Evolutionary conservation across 2,329 filamentous ascomycete genomes (phyloP).

Genomic region (Diplocarpon rosae): DNA sequence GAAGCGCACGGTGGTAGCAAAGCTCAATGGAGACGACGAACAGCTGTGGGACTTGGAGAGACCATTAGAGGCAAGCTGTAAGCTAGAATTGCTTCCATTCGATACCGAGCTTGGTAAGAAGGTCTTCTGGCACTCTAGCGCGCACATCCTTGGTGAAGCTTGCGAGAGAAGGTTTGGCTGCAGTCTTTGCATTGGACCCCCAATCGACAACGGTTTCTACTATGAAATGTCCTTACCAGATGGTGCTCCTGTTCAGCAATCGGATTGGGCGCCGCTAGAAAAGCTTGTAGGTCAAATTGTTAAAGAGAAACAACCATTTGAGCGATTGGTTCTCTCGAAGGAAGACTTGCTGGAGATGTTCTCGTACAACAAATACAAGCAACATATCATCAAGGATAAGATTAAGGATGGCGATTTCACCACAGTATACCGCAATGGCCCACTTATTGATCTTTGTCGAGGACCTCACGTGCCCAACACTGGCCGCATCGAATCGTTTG

Average conservation of each 20-base stretch:
- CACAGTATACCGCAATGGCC: slow-evolving; percentile 86
- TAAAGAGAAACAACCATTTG: slow-evolving; percentile 94
- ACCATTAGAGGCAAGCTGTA: slow-evolving; percentile 79
- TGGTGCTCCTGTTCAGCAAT: slow-evolving; percentile 55
- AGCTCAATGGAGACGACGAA: slow-evolving; percentile 58
- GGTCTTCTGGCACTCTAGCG: slow-evolving; percentile 96
- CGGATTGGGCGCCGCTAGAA: slow-evolving; percentile 80
- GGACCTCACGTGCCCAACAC: slow-evolving; percentile 93
- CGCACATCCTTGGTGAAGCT: slow-evolving; percentile 91
- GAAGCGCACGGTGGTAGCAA: slow-evolving; percentile 79
- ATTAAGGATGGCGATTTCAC: slow-evolving; percentile 80
- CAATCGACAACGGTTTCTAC: slow-evolving; percentile 86
- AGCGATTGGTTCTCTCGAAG: slow-evolving; percentile 81
- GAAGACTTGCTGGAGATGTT: slow-evolving; percentile 93
- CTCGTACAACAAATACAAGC: slow-evolving; percentile 95
- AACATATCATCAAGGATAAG: slow-evolving; percentile 92
- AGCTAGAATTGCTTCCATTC: slow-evolving; percentile 76
- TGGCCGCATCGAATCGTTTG: slow-evolving; percentile 86
- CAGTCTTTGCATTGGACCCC: slow-evolving; percentile 86
- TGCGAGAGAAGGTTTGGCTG: slow-evolving; percentile 85
- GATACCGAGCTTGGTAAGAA: slow-evolving; percentile 64
- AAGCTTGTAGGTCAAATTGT: slow-evolving; percentile 70
- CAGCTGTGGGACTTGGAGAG: slow-evolving; percentile 88
- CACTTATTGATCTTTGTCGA: slow-evolving; percentile 88
- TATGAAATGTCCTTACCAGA: slow-evolving; percentile 87